Conservation (phyloP, 352 stramenopile species). For the Phytophthora podocarpi region DNA sequence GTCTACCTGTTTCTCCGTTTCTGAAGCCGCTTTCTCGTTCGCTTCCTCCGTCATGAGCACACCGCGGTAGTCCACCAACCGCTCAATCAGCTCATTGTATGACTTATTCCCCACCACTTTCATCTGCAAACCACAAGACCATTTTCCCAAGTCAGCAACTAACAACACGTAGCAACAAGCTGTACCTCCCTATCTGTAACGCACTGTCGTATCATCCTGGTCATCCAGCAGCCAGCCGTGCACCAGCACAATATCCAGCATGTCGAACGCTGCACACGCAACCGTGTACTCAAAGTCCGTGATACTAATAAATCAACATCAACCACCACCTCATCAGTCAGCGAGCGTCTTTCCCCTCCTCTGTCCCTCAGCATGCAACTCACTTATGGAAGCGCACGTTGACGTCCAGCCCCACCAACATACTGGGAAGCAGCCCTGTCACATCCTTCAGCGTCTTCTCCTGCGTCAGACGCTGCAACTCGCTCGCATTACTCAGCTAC, state of each 20-base stretch:
- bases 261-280: slow-evolving; percentile 95
- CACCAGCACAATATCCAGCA: slow-evolving; percentile 95
- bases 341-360: not conserved
- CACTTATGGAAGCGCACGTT: slow-evolving; percentile 97
- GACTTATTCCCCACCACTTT: slow-evolving; percentile 90
- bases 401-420: slow-evolving; percentile 97
- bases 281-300: slow-evolving; percentile 96
- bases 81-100: slow-evolving; percentile 98
- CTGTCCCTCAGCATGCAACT: not conserved
- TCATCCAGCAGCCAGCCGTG: slow-evolving; percentile 98
- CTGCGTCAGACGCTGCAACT: slow-evolving; percentile 71
- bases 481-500: slow-evolving; percentile 50
- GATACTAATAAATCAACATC: slow-evolving; percentile 53
- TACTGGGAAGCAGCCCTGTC: slow-evolving; percentile 89
- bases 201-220: slow-evolving; percentile 84
- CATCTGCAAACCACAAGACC: slow-evolving; percentile 36
- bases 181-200: not conserved
- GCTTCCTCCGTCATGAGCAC: slow-evolving; percentile 67
- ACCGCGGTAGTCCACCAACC: slow-evolving; percentile 89
- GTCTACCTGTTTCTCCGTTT: slow-evolving; percentile 12
- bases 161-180: not conserved
- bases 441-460: slow-evolving; percentile 92
- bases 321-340: slow-evolving; percentile 2
- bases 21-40: slow-evolving; percentile 12
- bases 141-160: not conserved